Percentiles rank a stretch among this genome's conserved stretches.
phyloP scores from a whole-genome alignment of 495 filamentous ascomycete genomes.

The Penicillium canariense region DNA sequence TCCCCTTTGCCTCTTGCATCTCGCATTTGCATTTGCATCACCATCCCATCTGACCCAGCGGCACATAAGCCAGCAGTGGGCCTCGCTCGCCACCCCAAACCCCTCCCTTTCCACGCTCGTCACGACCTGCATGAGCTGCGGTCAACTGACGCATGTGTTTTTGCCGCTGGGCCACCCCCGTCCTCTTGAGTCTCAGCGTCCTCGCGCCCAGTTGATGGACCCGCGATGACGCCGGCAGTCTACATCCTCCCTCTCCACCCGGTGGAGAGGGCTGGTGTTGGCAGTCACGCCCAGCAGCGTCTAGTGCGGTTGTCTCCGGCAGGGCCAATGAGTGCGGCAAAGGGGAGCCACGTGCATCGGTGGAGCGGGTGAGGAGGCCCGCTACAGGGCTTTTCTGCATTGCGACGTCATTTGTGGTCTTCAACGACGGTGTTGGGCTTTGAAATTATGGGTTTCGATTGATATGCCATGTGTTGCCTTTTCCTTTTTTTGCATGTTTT shows the following conservation, averaged over 20 bases:
- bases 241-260: conserved; percentile 1
- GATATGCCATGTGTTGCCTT: too few species aligned
- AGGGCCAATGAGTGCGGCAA: conserved; percentile 5
- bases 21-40: conserved; percentile 6
- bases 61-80: conserved; percentile 1
- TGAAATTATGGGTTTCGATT: not conserved
- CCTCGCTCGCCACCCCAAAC: not conserved
- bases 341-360: conserved; percentile 11
- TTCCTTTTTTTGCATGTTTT: not conserved
- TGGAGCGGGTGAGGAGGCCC: not conserved
- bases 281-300: not conserved
- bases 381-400: not conserved
- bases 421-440: conserved; percentile 11
- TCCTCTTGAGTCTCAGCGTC: not conserved
- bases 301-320: not conserved
- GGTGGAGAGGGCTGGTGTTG: not conserved
- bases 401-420: conserved; percentile 11
- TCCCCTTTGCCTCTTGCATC: not conserved
- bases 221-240: not conserved
- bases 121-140: not conserved
- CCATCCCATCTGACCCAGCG: not conserved
- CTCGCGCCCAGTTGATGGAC: not conserved
- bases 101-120: not conserved
- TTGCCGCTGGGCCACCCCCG: conserved; percentile 16
- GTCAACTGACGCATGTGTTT: conserved; percentile 8